Conservation (phyloP, 228 moss, liverwort and hornwort species). For the Sphagnum fallax region DNA sequence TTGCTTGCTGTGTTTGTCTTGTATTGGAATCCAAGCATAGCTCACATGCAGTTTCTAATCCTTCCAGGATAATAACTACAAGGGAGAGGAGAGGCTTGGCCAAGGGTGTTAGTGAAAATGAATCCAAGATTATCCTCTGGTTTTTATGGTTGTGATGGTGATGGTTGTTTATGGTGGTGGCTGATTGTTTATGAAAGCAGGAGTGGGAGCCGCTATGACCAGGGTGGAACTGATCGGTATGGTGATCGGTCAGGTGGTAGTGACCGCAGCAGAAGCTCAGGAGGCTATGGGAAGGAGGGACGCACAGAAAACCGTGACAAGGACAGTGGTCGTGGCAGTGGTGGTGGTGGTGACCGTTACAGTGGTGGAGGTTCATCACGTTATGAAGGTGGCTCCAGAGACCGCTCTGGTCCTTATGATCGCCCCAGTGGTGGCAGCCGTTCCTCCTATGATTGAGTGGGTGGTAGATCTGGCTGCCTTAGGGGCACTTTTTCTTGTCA, state of each 20-base stretch:
- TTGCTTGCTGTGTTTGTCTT: too few relatives aligned
- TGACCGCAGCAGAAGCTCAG: slow-evolving; percentile 47
- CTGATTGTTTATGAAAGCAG: slow-evolving; percentile 15
- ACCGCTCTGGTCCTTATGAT: slow-evolving; percentile 14
- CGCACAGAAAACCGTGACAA: not conserved
- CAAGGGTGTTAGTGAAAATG: not conserved
- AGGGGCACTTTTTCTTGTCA: too few relatives aligned
- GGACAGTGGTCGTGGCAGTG: not conserved
- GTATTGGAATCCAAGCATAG: too few relatives aligned
- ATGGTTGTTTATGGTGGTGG: too few relatives aligned
- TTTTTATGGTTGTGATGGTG: slow-evolving; percentile 9
- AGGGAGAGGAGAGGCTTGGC: too few relatives aligned
- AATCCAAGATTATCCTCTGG: slow-evolving; percentile 17
- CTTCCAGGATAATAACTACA: too few relatives aligned
- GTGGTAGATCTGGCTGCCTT: too few relatives aligned
- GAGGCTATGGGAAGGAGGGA: slow-evolving; percentile 15
- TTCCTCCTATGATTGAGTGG: slow-evolving; percentile 1
- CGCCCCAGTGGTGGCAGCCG: slow-evolving; percentile 7
- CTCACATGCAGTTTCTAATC: too few relatives aligned
- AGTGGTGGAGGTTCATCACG: slow-evolving; percentile 3
- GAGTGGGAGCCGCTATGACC: slow-evolving; percentile 20
- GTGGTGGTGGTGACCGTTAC: slow-evolving; percentile 11
- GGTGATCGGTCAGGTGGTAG: slow-evolving; percentile 1
- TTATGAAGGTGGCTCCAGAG: not conserved
- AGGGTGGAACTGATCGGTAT: too few relatives aligned